Evolutionary conservation across 257 asterid species (phyloP), one percentile per base, ranked within the genome.

Genomic region (Salvia splendens): DNA sequence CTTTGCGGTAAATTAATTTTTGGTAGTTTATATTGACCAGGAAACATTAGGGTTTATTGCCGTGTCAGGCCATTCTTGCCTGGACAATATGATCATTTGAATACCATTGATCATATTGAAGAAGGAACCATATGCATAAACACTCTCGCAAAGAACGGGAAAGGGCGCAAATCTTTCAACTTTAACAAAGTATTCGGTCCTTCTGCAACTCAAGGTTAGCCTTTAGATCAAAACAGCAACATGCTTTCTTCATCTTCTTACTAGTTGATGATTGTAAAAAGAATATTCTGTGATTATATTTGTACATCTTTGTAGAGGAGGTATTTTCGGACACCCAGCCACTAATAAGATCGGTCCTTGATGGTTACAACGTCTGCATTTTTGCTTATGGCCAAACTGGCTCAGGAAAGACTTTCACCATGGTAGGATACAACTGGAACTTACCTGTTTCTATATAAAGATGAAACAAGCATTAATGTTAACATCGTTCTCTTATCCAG

Each of bases 361-460:
- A 92, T 81, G 98, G 98, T 72, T 92, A 81, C 81, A 92, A 92
- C 65, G 96, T 92, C 53, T 92, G 98, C 77, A 92, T 92, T 60
- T 92, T 92, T 71, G 96, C 98, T 62, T 92, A 87, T 53, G 98
- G 98, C 7, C 98, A 92, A 81, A 92, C 98, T 6, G 98, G 98
- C 48, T 92, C 98, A 6, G 98, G 98, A 66, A 92, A 92, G 76
- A 92, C 98, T 45, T 86, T 65, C 76, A 89, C 98, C 50, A 92
- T 92, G 98, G 98, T 92, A 70, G 53, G 79, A 72, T 61, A 54
- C 40, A 32, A 49, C 56, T 56, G 24, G 11, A 6, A 42, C 9
- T 42, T 6, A 46, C 20, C 45, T 14, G 49, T 65, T 62, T 55
- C 42, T 63, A 30, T 65, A 36, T 67, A 42, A 12, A 64, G 75